A percentile compares a stretch with the other conserved stretches of the same genome.
phyloP scores from a whole-genome alignment of 208 protist genomes.

The Cochliopodium minus region DNA sequence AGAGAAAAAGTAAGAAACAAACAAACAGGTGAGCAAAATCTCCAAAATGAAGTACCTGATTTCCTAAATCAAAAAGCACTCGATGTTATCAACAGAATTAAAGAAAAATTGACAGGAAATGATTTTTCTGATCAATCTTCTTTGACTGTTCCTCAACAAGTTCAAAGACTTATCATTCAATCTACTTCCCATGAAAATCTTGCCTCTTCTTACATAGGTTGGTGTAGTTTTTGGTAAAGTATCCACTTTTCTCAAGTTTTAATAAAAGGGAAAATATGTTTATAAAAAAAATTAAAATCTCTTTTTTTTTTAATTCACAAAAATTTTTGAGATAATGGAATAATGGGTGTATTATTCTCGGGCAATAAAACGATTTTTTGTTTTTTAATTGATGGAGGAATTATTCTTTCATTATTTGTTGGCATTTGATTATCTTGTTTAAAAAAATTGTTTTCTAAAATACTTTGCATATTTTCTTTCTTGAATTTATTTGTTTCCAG shows the following conservation, averaged over 20 bases:
- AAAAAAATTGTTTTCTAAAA: no score
- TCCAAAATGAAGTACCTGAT: conserved; percentile 9
- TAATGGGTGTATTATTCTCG: no score
- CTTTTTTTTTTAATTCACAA: no score
- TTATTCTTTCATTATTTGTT: no score
- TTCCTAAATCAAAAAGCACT: conserved; percentile 74
- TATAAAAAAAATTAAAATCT: no score
- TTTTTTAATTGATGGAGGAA: no score
- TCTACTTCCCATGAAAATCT: conserved; percentile 94
- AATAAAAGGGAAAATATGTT: no score
- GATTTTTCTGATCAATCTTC: conserved; percentile 55
- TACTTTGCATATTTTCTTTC: no score
- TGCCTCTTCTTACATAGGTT: conserved; percentile 93
- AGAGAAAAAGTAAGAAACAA: neutral
- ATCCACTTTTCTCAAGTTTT: neutral
- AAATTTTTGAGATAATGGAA: no score
- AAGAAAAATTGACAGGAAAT: conserved; percentile 89
- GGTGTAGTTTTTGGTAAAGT: conserved; percentile 90
- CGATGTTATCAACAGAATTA: conserved; percentile 78
- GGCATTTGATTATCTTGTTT: no score
- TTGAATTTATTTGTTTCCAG: no score
- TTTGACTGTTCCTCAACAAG: conserved; percentile 3
- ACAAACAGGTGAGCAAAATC: conserved; percentile 3
- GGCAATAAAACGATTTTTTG: no score
- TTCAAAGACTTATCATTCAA: conserved; percentile 65